phyloP scores from a whole-genome alignment of 2,329 filamentous ascomycete genomes.

The Colletotrichum sp. region DNA sequence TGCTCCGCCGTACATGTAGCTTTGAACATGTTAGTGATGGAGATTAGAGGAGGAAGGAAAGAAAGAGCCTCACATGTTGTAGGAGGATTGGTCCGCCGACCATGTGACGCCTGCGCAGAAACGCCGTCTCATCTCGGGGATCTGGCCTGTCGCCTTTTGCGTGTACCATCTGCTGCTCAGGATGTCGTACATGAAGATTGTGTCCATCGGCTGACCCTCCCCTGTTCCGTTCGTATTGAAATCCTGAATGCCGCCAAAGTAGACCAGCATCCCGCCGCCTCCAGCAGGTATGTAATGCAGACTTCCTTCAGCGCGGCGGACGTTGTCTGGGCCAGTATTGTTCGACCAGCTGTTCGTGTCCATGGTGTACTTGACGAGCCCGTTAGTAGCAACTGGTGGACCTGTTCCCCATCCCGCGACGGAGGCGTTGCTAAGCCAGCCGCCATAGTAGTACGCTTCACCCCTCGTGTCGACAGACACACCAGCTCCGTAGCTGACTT shows the following conservation, averaged over 20 bases:
- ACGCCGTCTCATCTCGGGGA: constrained; percentile 57
- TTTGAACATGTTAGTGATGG: constrained; percentile 28
- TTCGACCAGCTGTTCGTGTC: constrained; percentile 56
- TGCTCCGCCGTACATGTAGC: constrained; percentile 66
- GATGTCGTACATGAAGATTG: constrained; percentile 66
- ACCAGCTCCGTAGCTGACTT: constrained; percentile 62
- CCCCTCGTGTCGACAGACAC: constrained; percentile 58
- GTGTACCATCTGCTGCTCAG: constrained; percentile 63
- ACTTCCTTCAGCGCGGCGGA: constrained; percentile 61
- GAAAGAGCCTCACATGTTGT: constrained; percentile 61
- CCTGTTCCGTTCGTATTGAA: constrained; percentile 50
- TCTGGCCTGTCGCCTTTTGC: constrained; percentile 58
- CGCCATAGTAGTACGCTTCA: constrained; percentile 66
- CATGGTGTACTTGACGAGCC: constrained; percentile 63
- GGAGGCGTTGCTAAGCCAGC: constrained; percentile 62
- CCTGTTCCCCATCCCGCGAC: constrained; percentile 53
- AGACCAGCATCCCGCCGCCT: constrained; percentile 63
- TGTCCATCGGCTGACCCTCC: constrained; percentile 48
- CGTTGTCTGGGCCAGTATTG: constrained; percentile 55
- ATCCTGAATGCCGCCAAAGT: constrained; percentile 65
- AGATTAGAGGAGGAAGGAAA: neutral
- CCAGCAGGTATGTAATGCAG: constrained; percentile 66
- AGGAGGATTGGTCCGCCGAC: constrained; percentile 63
- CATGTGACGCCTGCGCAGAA: constrained; percentile 68
- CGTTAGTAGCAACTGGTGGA: constrained; percentile 50